Percentiles rank a stretch among this genome's conserved stretches.
These are phyloP conservation scores for Tillandsia fasciculata DNA, from an alignment of 176 grass and related monocot genomes.

Conservation along the genomic window DNA sequence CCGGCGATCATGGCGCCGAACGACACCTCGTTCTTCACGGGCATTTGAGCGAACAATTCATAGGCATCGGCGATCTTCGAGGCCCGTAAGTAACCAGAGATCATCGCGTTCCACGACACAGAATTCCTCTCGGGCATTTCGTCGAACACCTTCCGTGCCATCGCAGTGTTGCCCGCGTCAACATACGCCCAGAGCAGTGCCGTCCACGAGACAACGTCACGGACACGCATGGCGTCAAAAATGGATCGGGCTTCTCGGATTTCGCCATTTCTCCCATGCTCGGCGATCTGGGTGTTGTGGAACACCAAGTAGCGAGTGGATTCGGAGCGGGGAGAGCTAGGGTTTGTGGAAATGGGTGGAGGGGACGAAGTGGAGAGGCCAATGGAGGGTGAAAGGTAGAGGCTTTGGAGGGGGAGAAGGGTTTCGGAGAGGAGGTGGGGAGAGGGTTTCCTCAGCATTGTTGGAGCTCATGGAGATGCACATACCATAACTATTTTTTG, in stretches of 20 bases:
- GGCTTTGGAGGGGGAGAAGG: too few relatives aligned
- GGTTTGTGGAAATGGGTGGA: too few relatives aligned
- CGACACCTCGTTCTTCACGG: conserved; percentile 46
- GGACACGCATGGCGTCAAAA: conserved; percentile 53
- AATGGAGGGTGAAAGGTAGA: too few relatives aligned
- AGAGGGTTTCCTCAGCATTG: too few relatives aligned
- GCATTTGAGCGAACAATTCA: conserved; percentile 40
- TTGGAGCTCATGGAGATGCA: too few relatives aligned
- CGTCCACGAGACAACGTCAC: conserved; percentile 74
- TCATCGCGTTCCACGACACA: conserved; percentile 59
- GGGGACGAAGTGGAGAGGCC: too few relatives aligned
- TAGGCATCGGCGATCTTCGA: conserved; percentile 20
- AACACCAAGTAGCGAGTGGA: conserved; percentile 20
- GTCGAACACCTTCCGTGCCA: conserved; percentile 49
- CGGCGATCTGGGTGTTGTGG: conserved; percentile 45
- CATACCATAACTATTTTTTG: too few relatives aligned
- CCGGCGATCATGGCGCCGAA: conserved; percentile 48
- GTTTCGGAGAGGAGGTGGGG: too few relatives aligned
- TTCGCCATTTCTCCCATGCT: conserved; percentile 39
- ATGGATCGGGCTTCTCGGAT: conserved; percentile 37
- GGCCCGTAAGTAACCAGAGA: conserved; percentile 32
- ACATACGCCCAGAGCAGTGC: conserved; percentile 55
- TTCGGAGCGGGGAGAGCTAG: background rate
- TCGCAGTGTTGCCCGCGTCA: conserved; percentile 20
- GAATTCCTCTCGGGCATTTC: conserved; percentile 51